Base-by-base conservation (phyloP, 805 yeast genomes). In the Saturnispora hagleri region DNA sequence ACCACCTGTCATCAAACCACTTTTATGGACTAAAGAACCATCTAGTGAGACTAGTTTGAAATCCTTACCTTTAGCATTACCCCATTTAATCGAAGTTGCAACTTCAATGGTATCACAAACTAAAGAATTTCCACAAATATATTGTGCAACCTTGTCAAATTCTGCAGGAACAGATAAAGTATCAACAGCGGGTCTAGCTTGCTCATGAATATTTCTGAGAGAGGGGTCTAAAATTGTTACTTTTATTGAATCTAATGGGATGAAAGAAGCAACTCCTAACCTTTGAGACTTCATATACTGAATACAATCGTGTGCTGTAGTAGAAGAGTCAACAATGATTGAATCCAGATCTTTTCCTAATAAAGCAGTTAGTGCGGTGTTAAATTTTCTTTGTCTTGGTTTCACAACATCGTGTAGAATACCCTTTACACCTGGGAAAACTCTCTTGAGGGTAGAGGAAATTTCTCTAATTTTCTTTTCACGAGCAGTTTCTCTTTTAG, bases 1-100 rank as follows among this genome's bases (percentile, higher is more conserved):
- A 57, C 97, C 97, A 64, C 97, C 97, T 8, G 97, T 85, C 95
- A 93, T 88, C 36, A 89, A 73, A 6, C 96, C 96, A 4, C 91
- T 82, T 60, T 80, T 81, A 62, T 88, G 89, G 46, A 93, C 86
- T 31, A 89, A 72, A 0, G 91, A 79, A 2, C 99, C 99, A 47
- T 88, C 89, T 13, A 88, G 60, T 0, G 96, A 79, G 2, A 90
- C 95, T 47, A 86, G 65, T 64, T 86, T 89, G 41, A 79, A 80
- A 47, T 75, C 75, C 28, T 80, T 67, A 7, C 74, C 70, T 36
- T 70, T 68, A 8, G 35, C 17, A 8, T 13, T 38, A 18, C 73
- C 73, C 91, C 96, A 88, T 62, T 87, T 81, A 53, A 91, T 68
- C 1, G 73, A 69, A 61, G 82, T 79, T 2, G 98, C 98, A 27